Evolutionary conservation across 495 filamentous ascomycete genomes (phyloP).

Genomic region (Monascus purpureus): DNA sequence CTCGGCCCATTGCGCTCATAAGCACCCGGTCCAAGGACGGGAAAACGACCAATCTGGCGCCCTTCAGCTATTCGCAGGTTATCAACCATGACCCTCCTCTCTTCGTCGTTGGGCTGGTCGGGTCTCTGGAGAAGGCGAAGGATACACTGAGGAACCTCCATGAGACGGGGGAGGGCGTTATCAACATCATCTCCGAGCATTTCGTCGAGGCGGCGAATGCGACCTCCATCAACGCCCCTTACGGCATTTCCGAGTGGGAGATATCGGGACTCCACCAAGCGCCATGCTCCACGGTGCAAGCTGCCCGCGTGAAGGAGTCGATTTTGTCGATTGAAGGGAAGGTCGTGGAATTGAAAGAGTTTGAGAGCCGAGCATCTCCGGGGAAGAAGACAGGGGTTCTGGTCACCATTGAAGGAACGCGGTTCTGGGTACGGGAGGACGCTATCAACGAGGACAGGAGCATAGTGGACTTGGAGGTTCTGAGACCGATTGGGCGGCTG

Average conservation of each 20-base stretch:
- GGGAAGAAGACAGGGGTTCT: slow-evolving; percentile 62
- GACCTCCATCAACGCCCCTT: slow-evolving; percentile 61
- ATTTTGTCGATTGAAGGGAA: slow-evolving; percentile 71
- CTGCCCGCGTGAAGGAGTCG: slow-evolving; percentile 67
- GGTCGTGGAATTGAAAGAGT: slow-evolving; percentile 59
- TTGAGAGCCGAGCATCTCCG: slow-evolving; percentile 50
- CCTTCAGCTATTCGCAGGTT: slow-evolving; percentile 74
- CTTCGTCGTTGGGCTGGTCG: slow-evolving; percentile 63
- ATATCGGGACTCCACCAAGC: slow-evolving; percentile 62
- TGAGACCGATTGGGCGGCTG: slow-evolving; percentile 64
- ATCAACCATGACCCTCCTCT: slow-evolving; percentile 83
- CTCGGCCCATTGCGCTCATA: slow-evolving; percentile 59
- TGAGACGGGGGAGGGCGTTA: slow-evolving; percentile 56
- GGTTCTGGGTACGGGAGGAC: slow-evolving; percentile 86
- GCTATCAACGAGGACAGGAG: slow-evolving; percentile 65
- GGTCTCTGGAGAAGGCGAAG: slow-evolving; percentile 43
- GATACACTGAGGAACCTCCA: slow-evolving; percentile 64
- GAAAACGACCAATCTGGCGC: slow-evolving; percentile 59
- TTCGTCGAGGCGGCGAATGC: slow-evolving; percentile 83
- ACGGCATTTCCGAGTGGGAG: slow-evolving; percentile 70
- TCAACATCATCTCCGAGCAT: slow-evolving; percentile 79
- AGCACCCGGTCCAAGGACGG: slow-evolving; percentile 47
- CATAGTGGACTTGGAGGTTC: slow-evolving; percentile 51
- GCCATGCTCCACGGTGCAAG: slow-evolving; percentile 48
- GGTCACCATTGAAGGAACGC: slow-evolving; percentile 68